A percentile compares a stretch with the other conserved stretches of the same genome.
These are phyloP conservation scores for Metschnikowia anglica DNA, from an alignment of 805 yeast genomes.

Conservation along the genomic window DNA sequence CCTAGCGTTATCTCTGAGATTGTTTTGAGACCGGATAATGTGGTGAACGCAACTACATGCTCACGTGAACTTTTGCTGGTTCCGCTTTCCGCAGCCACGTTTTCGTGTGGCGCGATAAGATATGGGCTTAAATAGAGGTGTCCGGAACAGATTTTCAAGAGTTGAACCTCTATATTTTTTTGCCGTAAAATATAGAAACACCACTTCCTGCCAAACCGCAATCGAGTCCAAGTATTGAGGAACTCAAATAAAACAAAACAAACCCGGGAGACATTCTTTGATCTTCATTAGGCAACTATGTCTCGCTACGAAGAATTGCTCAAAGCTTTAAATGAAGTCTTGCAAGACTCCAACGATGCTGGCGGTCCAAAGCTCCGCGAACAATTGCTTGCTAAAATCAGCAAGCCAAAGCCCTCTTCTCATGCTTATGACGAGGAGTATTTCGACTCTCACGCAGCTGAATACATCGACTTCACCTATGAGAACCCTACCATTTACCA, in stretches of 20 bases:
- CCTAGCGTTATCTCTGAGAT: too few relatives aligned
- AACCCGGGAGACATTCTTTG: neutral
- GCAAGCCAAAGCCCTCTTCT: conserved; percentile 4
- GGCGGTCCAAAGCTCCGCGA: conserved; percentile 11
- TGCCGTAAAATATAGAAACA: too few relatives aligned
- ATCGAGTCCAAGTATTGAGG: too few relatives aligned
- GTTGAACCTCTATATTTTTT: neutral
- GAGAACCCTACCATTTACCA: conserved; percentile 74
- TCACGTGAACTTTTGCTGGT: conserved; percentile 1
- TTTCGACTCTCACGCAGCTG: conserved; percentile 33
- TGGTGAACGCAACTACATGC: too few relatives aligned
- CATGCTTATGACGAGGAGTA: conserved; percentile 20
- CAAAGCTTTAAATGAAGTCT: conserved; percentile 14
- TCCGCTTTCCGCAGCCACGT: conserved; percentile 10
- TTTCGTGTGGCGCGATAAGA: conserved; percentile 18
- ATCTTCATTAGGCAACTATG: neutral
- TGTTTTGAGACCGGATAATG: too few relatives aligned
- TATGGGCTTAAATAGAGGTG: neutral
- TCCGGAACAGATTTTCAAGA: neutral
- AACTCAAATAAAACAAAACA: neutral
- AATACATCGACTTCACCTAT: conserved; percentile 70
- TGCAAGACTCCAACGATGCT: conserved; percentile 11
- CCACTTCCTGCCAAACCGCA: too few relatives aligned
- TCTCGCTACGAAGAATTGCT: conserved; percentile 17
- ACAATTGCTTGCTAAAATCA: conserved; percentile 11